Base-by-base conservation (phyloP, 441 rosid genomes). In the Isatis lusitanica region DNA sequence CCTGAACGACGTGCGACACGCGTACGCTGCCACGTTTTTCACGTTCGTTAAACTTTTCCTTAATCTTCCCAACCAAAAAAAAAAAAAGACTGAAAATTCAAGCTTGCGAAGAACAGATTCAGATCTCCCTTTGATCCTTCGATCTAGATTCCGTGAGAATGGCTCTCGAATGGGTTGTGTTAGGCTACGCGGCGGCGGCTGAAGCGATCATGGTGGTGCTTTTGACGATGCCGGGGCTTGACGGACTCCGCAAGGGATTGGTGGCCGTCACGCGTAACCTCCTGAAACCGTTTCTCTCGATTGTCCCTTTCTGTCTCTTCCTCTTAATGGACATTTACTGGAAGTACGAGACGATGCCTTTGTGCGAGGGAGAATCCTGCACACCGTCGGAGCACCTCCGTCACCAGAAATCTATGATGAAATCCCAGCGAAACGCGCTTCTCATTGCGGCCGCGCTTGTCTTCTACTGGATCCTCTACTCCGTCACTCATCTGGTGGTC, bases 141-240 rank as follows among this genome's bases (percentile, higher is more conserved):
- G 68, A 60, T 56, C 68, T 15, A 62, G 63, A 63, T 33, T 31
- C 56, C n/a, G 43, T 28, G 68, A 65, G 35, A 15, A 91, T 93
- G 98, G 98, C 98, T 35, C 87, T 93, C 4, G 98, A 93, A 74
- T 93, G 98, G 98, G 92, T 93, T 7, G 94, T 93, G 24, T 85
- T 91, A 31, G 96, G 98, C 6, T 93, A 91, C 78, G 92, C 96
- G 2, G 97, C 96, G 6, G 96, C 83, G 5, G 98, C 98, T 0
- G 98, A 93, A 77, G 98, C 97, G 39, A 86, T 93, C 75, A 91
- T 93, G 97, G 86, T 91, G 43, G 84, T 93, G 33, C 88, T 93
- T 16, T 83, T 93, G 46, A 93, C 98, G 3, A 50, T 93, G 50
- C 96, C 98, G 0, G 98, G 98, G 11, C 97, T 93, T 24, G 98